phyloP scores from a whole-genome alignment of 2,329 filamentous ascomycete species.

The Cladobotryum mycophilum region DNA sequence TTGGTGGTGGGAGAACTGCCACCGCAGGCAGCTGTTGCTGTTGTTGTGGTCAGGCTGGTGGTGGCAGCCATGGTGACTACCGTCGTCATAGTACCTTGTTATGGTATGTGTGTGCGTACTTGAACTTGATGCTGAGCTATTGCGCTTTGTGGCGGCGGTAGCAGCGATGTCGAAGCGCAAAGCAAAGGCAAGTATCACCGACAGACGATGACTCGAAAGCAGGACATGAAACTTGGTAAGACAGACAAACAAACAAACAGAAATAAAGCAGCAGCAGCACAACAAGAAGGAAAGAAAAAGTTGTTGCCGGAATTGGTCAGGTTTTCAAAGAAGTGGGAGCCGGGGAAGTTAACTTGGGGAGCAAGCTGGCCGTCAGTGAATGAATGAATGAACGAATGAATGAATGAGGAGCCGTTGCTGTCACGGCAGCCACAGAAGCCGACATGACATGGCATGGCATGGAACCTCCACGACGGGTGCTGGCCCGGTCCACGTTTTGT shows the following conservation, averaged over 20 bases:
- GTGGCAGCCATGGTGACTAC: constrained; percentile 3
- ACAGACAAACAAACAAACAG: too few relatives aligned
- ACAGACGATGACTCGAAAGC: too few relatives aligned
- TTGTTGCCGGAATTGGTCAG: background rate
- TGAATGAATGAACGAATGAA: too few relatives aligned
- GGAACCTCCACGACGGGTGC: constrained; percentile 3
- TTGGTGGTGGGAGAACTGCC: background rate
- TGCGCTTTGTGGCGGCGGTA: background rate
- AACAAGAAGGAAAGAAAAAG: background rate
- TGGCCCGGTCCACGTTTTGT: constrained; percentile 8
- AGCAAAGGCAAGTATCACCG: too few relatives aligned
- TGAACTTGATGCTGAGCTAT: background rate
- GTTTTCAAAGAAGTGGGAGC: background rate
- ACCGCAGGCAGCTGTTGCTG: background rate
- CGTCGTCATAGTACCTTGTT: constrained; percentile 6
- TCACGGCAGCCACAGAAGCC: constrained; percentile 3
- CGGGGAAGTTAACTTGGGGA: background rate
- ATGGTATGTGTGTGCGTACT: background rate
- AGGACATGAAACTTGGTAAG: background rate
- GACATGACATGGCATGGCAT: background rate
- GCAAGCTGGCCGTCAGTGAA: background rate
- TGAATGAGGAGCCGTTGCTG: constrained; percentile 4
- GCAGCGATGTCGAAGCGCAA: too few relatives aligned
- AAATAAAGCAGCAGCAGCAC: background rate
- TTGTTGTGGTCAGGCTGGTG: constrained; percentile 3